Percentiles rank a stretch among this genome's conserved stretches.
These are phyloP conservation scores for Phytophthora vignae DNA, from an alignment of 352 stramenopile species.

Conservation along the genomic window DNA sequence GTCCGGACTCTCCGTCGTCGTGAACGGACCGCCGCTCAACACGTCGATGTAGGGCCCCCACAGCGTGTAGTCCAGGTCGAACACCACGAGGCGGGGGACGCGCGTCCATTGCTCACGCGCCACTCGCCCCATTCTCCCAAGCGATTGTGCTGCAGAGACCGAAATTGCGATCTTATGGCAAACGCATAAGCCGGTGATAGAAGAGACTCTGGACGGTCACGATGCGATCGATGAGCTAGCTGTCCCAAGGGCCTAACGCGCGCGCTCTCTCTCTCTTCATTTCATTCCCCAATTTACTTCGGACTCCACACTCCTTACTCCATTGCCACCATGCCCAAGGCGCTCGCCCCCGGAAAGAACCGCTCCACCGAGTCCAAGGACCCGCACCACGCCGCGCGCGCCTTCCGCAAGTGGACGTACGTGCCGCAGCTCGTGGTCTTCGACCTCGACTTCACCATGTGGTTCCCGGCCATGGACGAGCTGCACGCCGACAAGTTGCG, in stretches of 20 bases:
- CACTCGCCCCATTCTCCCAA: background rate
- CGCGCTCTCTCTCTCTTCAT: too few species aligned
- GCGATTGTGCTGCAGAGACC: background rate
- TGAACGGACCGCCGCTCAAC: conserved; percentile 74
- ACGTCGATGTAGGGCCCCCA: conserved; percentile 90
- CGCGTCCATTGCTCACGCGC: conserved; percentile 45
- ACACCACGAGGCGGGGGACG: conserved; percentile 71
- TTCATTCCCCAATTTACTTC: background rate
- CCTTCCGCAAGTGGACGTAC: conserved; percentile 50
- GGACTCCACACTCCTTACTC: background rate
- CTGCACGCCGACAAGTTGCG: conserved; percentile 86
- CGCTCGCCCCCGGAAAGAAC: conserved; percentile 27
- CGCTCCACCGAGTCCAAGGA: conserved; percentile 26
- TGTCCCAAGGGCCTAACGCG: background rate
- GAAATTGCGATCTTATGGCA: background rate
- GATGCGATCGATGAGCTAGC: background rate
- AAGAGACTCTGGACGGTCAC: background rate
- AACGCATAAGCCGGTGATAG: conserved; percentile 7
- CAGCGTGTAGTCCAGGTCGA: conserved; percentile 78
- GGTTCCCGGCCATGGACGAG: conserved; percentile 74
- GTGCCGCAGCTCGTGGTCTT: conserved; percentile 78
- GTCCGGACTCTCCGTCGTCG: conserved; percentile 54
- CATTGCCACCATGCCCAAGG: conserved; percentile 13
- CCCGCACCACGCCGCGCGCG: conserved; percentile 10
- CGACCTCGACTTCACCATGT: conserved; percentile 83